Conservation (phyloP, 352 stramenopile genomes). For the Phytophthora brassicae region DNA sequence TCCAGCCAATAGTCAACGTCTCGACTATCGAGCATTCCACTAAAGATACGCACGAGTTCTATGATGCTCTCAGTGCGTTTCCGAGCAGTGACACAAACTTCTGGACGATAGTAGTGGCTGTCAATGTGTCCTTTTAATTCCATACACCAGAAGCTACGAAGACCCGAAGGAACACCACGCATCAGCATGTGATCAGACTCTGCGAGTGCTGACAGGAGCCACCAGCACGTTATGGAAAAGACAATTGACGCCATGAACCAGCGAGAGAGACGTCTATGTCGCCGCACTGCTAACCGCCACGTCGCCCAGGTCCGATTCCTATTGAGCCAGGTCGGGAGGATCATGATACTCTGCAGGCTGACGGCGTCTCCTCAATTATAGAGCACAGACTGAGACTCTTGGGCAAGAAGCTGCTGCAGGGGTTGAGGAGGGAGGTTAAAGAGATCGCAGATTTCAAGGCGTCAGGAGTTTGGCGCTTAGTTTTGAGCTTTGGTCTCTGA, state of each 20-base stretch:
- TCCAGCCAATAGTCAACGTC: constrained; percentile 72
- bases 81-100: constrained; percentile 39
- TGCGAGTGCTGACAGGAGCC: constrained; percentile 23
- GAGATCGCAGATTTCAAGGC: not conserved
- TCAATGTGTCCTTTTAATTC: constrained; percentile 48
- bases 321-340: not conserved
- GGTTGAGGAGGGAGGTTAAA: not conserved
- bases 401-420: not conserved
- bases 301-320: not conserved
- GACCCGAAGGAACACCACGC: constrained; percentile 6
- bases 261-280: constrained; percentile 6
- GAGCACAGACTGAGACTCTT: not conserved
- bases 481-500: not conserved
- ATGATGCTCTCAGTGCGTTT: constrained; percentile 45
- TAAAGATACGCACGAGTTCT: constrained; percentile 44
- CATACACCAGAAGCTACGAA: constrained; percentile 32
- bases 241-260: constrained; percentile 3
- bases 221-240: constrained; percentile 16
- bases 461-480: not conserved
- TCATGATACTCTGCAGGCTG: not conserved
- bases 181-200: constrained; percentile 25
- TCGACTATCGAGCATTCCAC: constrained; percentile 36
- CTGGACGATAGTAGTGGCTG: constrained; percentile 31
- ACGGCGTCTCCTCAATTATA: not conserved
- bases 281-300: not conserved